phyloP scores from a whole-genome alignment of 257 asterid genomes.

The Dorcoceras hygrometricum region DNA sequence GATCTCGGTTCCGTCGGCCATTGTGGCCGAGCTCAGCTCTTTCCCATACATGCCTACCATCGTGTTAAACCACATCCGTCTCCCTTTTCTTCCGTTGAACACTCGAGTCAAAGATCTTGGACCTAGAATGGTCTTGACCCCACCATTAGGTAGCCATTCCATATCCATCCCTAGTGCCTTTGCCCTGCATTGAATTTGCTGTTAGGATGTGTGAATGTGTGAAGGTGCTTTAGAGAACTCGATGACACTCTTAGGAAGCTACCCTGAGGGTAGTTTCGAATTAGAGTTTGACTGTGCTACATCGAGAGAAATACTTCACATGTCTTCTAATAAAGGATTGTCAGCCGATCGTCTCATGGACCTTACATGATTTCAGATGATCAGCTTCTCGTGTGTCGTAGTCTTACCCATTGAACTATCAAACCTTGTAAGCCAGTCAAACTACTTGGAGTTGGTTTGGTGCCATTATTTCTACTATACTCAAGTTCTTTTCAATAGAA shows the following conservation, averaged over 20 bases:
- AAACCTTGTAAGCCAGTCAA: neutral
- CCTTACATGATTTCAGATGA: too few relatives aligned
- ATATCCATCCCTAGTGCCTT: constrained; percentile 69
- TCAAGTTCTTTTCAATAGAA: too few relatives aligned
- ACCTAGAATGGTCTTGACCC: constrained; percentile 52
- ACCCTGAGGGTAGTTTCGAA: too few relatives aligned
- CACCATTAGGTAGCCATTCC: constrained; percentile 74
- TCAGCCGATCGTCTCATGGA: too few relatives aligned
- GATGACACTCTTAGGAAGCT: too few relatives aligned
- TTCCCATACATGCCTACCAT: constrained; percentile 83
- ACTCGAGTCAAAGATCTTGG: constrained; percentile 67
- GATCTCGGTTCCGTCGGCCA: constrained; percentile 77
- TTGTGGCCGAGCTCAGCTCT: constrained; percentile 71
- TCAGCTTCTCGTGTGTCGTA: too few relatives aligned
- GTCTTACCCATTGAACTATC: too few relatives aligned
- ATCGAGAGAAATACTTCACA: too few relatives aligned
- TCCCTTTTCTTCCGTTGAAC: constrained; percentile 69
- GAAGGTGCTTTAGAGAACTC: too few relatives aligned
- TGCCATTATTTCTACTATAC: neutral
- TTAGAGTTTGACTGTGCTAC: too few relatives aligned
- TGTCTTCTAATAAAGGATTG: too few relatives aligned
- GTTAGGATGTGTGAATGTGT: neutral
- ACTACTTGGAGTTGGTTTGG: neutral
- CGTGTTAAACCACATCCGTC: constrained; percentile 86
- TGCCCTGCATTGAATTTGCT: constrained; percentile 37